These are phyloP conservation scores for Neopestalotiopsis rosae DNA, from an alignment of 2,329 filamentous ascomycete species.

Conservation along the genomic window DNA sequence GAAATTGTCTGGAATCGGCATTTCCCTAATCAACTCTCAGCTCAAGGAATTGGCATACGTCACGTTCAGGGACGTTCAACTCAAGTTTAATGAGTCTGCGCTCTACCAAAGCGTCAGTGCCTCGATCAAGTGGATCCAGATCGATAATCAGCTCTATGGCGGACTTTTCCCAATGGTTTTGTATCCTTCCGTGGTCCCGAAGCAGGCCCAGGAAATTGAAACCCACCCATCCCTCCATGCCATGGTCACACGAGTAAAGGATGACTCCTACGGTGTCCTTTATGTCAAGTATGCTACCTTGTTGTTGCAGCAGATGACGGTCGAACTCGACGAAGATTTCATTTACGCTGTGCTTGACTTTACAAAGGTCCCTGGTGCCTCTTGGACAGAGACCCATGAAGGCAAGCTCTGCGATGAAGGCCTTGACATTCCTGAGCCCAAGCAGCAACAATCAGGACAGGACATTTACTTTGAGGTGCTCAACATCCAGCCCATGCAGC, in stretches of 20 bases:
- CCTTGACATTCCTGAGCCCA: slow-evolving; percentile 90
- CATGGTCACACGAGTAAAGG: slow-evolving; percentile 93
- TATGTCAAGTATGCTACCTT: slow-evolving; percentile 99
- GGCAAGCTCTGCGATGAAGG: slow-evolving; percentile 88
- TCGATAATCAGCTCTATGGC: slow-evolving; percentile 98
- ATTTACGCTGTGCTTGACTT: slow-evolving; percentile 96
- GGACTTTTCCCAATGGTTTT: slow-evolving; percentile 97
- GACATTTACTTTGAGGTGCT: slow-evolving; percentile 98
- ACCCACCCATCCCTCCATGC: slow-evolving; percentile 93
- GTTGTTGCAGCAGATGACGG: slow-evolving; percentile 94
- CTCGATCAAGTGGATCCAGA: slow-evolving; percentile 97
- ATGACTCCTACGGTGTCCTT: slow-evolving; percentile 95
- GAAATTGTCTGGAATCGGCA: slow-evolving; percentile 85
- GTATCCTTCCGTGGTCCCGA: slow-evolving; percentile 96
- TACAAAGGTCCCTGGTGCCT: slow-evolving; percentile 87
- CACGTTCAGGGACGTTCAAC: slow-evolving; percentile 87
- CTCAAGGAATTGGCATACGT: slow-evolving; percentile 92
- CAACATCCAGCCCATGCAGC: slow-evolving; percentile 97
- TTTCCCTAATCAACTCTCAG: slow-evolving; percentile 92
- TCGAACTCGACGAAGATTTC: slow-evolving; percentile 98
- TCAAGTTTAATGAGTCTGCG: slow-evolving; percentile 92
- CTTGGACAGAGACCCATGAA: slow-evolving; percentile 79
- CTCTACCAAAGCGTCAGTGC: slow-evolving; percentile 91
- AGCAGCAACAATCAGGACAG: slow-evolving; percentile 80
- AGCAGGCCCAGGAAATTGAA: slow-evolving; percentile 95